A percentile compares a stretch with the other conserved stretches of the same genome.
Evolutionary conservation across 1,284 basidiomycete species (phyloP).

Genomic region (Mycena citricolor): DNA sequence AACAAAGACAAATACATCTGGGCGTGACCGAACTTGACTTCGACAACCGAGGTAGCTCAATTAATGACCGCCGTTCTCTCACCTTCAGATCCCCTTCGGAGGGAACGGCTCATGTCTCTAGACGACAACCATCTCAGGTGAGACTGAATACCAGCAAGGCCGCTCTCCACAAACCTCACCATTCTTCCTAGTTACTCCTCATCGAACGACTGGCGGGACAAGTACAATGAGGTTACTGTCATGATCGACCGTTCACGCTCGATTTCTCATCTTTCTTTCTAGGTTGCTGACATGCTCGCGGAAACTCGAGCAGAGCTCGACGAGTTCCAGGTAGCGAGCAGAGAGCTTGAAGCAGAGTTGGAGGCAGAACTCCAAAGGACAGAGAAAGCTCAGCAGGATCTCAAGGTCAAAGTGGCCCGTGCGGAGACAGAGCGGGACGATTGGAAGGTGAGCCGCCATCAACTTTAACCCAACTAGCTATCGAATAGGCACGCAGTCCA

Average conservation of each 20-base stretch:
- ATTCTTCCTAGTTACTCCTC: slow-evolving; percentile 43
- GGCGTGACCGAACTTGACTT: no score
- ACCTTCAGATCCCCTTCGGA: slow-evolving; percentile 54
- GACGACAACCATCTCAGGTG: slow-evolving; percentile 68
- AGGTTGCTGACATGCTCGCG: slow-evolving; percentile 79
- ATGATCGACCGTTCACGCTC: slow-evolving; percentile 4
- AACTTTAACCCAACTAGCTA: slow-evolving; percentile 17
- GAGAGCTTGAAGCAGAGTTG: slow-evolving; percentile 91
- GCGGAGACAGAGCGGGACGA: slow-evolving; percentile 84
- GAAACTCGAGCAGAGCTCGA: slow-evolving; percentile 87
- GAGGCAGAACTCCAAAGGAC: slow-evolving; percentile 86
- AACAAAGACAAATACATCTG: no score
- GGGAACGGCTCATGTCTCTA: slow-evolving; percentile 56
- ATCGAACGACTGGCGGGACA: slow-evolving; percentile 74
- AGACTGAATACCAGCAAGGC: slow-evolving; percentile 5
- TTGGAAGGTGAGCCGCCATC: slow-evolving; percentile 79
- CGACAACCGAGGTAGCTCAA: no score
- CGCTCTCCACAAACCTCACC: slow-evolving; percentile 22
- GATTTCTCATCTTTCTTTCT: slow-evolving; percentile 14
- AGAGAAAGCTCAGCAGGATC: slow-evolving; percentile 82
- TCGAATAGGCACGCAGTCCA: slow-evolving; percentile 50
- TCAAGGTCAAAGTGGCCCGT: slow-evolving; percentile 72
- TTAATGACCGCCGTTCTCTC: slow-evolving; percentile 68
- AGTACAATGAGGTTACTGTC: slow-evolving; percentile 67
- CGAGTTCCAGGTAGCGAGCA: slow-evolving; percentile 88